A percentile compares a stretch with the other conserved stretches of the same genome.
Conservation (phyloP, 2,329 filamentous ascomycete genomes). For the Xenoacremonium recifei region DNA sequence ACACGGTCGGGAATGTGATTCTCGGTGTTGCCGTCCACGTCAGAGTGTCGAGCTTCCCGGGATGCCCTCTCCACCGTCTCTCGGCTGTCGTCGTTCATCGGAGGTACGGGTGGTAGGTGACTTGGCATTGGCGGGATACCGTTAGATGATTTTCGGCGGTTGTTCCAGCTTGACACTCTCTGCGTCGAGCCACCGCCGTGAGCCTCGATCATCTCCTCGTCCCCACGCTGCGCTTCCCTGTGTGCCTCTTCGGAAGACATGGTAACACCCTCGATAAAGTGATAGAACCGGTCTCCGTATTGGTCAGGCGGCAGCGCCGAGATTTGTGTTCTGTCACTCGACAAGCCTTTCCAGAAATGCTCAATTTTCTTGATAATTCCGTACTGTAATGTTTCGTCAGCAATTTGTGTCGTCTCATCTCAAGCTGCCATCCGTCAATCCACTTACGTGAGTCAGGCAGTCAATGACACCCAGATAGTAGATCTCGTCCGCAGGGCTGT, state of each 20-base stretch:
- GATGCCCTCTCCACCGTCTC: slow-evolving; percentile 41
- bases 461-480: slow-evolving; percentile 99
- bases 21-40: slow-evolving; percentile 33
- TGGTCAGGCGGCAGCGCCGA: slow-evolving; percentile 86
- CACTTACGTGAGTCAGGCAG: slow-evolving; percentile 89
- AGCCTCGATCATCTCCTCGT: slow-evolving; percentile 54
- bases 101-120: slow-evolving; percentile 43
- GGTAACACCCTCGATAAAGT: slow-evolving; percentile 87
- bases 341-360: slow-evolving; percentile 94
- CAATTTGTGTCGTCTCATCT: background rate
- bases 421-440: slow-evolving; percentile 3
- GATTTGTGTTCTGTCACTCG: slow-evolving; percentile 79
- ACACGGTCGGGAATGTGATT: slow-evolving; percentile 61
- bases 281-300: slow-evolving; percentile 91
- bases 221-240: slow-evolving; percentile 59
- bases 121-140: slow-evolving; percentile 44
- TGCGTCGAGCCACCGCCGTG: slow-evolving; percentile 34
- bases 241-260: slow-evolving; percentile 85
- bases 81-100: slow-evolving; percentile 32
- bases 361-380: slow-evolving; percentile 92
- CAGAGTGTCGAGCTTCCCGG: slow-evolving; percentile 35
- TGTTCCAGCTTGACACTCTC: slow-evolving; percentile 36
- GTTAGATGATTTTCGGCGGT: slow-evolving; percentile 32
- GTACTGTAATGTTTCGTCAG: slow-evolving; percentile 60
- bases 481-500: slow-evolving; percentile 81